Evolutionary conservation across 768 basidiomycete genomes (phyloP), one percentile per base, ranked within the genome.

Genomic region (Auricularia sp.): DNA sequence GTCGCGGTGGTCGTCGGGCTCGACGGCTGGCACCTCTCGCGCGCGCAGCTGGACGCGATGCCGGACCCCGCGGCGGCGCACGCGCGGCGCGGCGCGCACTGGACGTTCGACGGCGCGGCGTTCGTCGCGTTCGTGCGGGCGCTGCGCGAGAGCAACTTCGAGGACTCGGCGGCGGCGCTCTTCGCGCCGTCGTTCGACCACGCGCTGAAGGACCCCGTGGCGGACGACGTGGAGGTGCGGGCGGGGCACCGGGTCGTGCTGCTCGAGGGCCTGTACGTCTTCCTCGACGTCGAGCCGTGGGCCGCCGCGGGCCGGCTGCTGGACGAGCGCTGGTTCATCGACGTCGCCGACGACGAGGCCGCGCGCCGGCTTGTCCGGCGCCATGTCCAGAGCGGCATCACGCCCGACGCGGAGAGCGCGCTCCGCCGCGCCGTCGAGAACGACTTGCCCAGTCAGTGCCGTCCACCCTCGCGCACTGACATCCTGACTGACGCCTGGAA

Each of bases 1-100:
- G 35, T 73, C 16, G 90, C 86, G 3, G 78, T 89, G 36, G 81
- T 92, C 53, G 83, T 97, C 10, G 84, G 89, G 6, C 78, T 93
- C 44, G 95, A 98, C 71, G 95, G 96, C 11, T 98, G 93, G 93
- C 95, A 98, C 73, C 80, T 89, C 65, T 83, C 90, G 18, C 84
- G 92, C 29, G 82, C 84, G 3, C 85, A 90, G 67, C 83, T 98
- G 34, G 91, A 91, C 70, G 71, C 76, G 23, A 82, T 94, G 71
- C 83, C 85, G 14, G 86, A 97, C 72, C 87, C 93, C 0, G 78
- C 81, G 62, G 81, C 86, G 47, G 93, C 94, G 0, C 85, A 88
- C 68, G 87, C 87, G 65, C 75, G 91, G 58, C 83, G 94, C 23
- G 95, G 95, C 2, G 86, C 81, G 14, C 90, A 93, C 68, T 96